Evolutionary conservation across 352 stramenopile genomes (phyloP), one percentile per base, ranked within the genome.

Genomic region (Globisporangium nagaii): DNA sequence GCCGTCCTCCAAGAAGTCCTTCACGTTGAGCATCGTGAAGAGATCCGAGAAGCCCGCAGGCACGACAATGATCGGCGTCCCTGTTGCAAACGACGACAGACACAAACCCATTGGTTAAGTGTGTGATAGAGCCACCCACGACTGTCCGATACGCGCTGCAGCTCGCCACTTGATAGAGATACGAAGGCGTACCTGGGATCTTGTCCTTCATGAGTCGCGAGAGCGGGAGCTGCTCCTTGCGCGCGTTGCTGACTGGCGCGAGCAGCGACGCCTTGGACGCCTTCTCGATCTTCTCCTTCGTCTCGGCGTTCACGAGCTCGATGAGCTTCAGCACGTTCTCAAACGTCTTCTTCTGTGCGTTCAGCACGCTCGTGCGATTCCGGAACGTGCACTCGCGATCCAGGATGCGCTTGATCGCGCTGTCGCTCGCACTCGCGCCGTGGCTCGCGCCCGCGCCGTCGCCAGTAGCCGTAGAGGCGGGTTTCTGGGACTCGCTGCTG

Each of bases 31-130:
- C 74, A 97, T 87, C 39, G 84, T 96, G 28, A 97, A 79, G 41
- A 96, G 44, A 45, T 95, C 84, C 25, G 84, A 93, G 44, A 89
- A 88, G 2, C 86, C 85, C 0, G 86, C 87, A 0, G 88, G 88
- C 9, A 97, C 82, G 25, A 97, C 84, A 68, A 97, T 97, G 51
- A 97, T 96, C n/a, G 85, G 85, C 8, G 79, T 95, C 20, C 84
- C 79, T 89, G 47, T 19, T 13, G 15, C 10, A 51, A 25, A 13
- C 19, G 28, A 49, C 9, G 12, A 55, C 39, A 32, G 1, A 47
- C 17, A 12, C 17, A 44, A 7, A 36, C 10, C n/a, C n/a, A n/a
- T n/a, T n/a, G n/a, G n/a, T n/a, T n/a, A n/a, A n/a, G n/a, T n/a
- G n/a, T n/a, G n/a, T n/a, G n/a, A n/a, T n/a, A n/a, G n/a, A n/a